Evolutionary conservation across 352 stramenopile species (phyloP).

Genomic region (Pythium insidiosum): DNA sequence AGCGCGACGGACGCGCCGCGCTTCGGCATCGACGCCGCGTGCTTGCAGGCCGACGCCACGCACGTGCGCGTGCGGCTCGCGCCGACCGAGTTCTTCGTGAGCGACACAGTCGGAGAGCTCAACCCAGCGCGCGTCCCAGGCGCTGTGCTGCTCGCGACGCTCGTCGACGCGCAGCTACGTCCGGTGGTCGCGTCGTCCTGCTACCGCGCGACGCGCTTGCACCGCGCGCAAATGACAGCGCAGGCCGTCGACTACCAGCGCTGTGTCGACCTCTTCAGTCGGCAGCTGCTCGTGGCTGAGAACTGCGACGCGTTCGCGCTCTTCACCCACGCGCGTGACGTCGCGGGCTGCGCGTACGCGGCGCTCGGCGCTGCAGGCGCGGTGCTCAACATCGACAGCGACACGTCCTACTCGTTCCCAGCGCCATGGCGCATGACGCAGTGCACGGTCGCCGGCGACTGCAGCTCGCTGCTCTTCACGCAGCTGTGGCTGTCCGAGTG

Average conservation of each 20-base stretch:
- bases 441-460: slow-evolving; percentile 24
- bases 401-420: slow-evolving; percentile 17
- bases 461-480: slow-evolving; percentile 28
- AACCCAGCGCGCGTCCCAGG: slow-evolving; percentile 19
- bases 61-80: slow-evolving; percentile 21
- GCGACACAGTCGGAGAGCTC: slow-evolving; percentile 20
- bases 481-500: slow-evolving; percentile 30
- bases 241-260: slow-evolving; percentile 10
- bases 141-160: slow-evolving; percentile 19
- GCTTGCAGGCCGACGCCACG: slow-evolving; percentile 10
- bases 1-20: slow-evolving; percentile 8
- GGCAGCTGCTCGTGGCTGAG: slow-evolving; percentile 12
- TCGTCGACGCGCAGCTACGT: slow-evolving; percentile 9
- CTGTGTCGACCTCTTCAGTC: slow-evolving; percentile 16
- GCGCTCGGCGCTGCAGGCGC: slow-evolving; percentile 21
- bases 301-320: slow-evolving; percentile 16
- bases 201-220: slow-evolving; percentile 6
- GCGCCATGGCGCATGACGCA: slow-evolving; percentile 34
- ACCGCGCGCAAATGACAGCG: neutral
- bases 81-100: slow-evolving; percentile 24
- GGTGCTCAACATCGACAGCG: slow-evolving; percentile 12
- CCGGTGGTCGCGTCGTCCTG: slow-evolving; percentile 16
- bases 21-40: slow-evolving; percentile 21
- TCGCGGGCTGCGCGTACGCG: slow-evolving; percentile 23
- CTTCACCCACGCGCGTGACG: slow-evolving; percentile 16